A percentile compares a stretch with the other conserved stretches of the same genome.
Conservation (phyloP, 106 monocot genomes). For the Dioscorea alata region DNA sequence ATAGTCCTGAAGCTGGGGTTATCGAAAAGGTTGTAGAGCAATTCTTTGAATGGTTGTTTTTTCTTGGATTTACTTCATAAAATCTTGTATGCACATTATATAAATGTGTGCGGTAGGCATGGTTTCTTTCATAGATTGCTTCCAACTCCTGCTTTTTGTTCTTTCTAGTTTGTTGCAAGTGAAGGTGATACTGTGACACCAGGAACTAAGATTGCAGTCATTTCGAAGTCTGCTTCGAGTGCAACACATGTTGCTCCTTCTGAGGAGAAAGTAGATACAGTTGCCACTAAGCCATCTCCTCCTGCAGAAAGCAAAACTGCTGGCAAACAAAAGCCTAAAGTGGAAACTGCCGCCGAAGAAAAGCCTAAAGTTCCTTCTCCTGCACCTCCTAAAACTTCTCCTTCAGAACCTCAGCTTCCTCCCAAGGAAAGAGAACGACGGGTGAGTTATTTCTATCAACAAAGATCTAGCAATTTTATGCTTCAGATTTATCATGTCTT, state of each 20-base stretch:
- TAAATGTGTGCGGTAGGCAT: no score
- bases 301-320: slow-evolving; percentile 14
- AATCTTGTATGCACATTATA: not conserved
- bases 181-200: slow-evolving; percentile 98
- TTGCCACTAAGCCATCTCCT: slow-evolving; percentile 18
- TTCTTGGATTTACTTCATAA: not conserved
- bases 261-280: slow-evolving; percentile 48
- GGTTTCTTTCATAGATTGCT: not conserved
- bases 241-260: slow-evolving; percentile 84
- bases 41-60: not conserved
- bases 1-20: slow-evolving; percentile 83
- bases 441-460: slow-evolving; percentile 27
- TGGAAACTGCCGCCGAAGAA: slow-evolving; percentile 32
- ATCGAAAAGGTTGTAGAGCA: slow-evolving; percentile 60
- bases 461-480: no score
- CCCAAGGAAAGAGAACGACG: slow-evolving; percentile 93
- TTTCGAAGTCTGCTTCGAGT: slow-evolving; percentile 65
- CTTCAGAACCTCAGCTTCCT: slow-evolving; percentile 94
- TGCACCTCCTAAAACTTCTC: slow-evolving; percentile 43
- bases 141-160: not conserved
- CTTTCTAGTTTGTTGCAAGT: slow-evolving; percentile 60
- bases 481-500: no score
- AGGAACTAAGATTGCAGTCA: slow-evolving; percentile 89
- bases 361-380: slow-evolving; percentile 48
- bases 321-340: slow-evolving; percentile 30